Conservation (phyloP, 257 asterid species). For the Hygrophila difformis region DNA sequence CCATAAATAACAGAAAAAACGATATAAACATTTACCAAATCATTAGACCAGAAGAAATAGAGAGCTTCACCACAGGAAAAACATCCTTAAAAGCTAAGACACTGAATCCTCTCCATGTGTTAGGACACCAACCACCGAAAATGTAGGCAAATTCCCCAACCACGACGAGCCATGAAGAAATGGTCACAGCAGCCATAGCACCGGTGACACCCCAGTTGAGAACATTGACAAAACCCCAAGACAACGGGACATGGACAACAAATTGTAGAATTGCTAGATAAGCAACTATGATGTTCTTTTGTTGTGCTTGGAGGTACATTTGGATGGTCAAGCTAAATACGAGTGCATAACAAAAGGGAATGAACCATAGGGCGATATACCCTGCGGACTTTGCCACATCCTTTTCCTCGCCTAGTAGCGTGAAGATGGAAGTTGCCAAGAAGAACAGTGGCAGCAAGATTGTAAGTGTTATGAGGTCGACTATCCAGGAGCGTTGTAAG, state of each 20-base stretch:
- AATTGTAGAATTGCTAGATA: conserved; percentile 50
- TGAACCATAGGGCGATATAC: conserved; percentile 64
- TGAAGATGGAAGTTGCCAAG: conserved; percentile 54
- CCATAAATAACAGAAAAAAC: neutral
- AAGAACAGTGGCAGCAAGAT: conserved; percentile 54
- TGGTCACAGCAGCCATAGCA: conserved; percentile 64
- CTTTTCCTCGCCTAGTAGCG: conserved; percentile 57
- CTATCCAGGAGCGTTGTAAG: conserved; percentile 91
- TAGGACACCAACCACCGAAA: conserved; percentile 83
- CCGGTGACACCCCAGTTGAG: conserved; percentile 58
- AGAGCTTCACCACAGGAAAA: conserved; percentile 76
- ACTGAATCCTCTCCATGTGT: conserved; percentile 72
- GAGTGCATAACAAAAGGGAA: conserved; percentile 53
- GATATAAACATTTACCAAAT: conserved; percentile 46
- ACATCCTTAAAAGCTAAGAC: conserved; percentile 60
- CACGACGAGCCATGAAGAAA: conserved; percentile 57
- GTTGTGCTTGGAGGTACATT: conserved; percentile 91
- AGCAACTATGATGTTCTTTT: conserved; percentile 66
- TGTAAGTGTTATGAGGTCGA: conserved; percentile 55
- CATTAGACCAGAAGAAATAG: conserved; percentile 79
- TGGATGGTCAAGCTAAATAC: conserved; percentile 76
- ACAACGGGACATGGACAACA: conserved; percentile 56
- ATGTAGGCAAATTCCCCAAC: conserved; percentile 61
- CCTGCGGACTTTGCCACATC: conserved; percentile 61
- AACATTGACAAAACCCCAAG: conserved; percentile 50